Percentiles rank a stretch among this genome's conserved stretches.
These are phyloP conservation scores for Centaurea solstitialis DNA, from an alignment of 129 eudicot species.

Conservation along the genomic window DNA sequence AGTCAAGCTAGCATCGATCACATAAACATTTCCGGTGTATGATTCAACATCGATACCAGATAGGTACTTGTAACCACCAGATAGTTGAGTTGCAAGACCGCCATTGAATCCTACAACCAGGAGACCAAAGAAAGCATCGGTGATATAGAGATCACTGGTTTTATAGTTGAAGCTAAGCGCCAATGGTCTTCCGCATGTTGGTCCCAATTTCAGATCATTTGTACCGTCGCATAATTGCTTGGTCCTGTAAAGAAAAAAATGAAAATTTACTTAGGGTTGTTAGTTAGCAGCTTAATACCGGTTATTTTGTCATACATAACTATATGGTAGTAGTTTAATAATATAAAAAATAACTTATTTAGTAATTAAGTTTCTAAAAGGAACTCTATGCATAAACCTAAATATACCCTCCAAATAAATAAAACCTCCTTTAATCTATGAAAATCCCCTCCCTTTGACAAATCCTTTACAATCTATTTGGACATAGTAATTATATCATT, in stretches of 20 bases:
- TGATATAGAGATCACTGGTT: conserved; percentile 33
- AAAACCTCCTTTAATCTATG: too few relatives aligned
- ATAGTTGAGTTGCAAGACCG: conserved; percentile 35
- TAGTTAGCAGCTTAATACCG: too few relatives aligned
- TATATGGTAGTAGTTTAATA: too few relatives aligned
- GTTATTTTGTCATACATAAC: too few relatives aligned
- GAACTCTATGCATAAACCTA: too few relatives aligned
- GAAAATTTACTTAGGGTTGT: background rate
- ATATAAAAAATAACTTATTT: background rate
- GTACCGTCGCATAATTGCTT: conserved; percentile 41
- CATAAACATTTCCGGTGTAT: conserved; percentile 26
- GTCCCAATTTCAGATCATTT: conserved; percentile 30
- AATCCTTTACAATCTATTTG: too few relatives aligned
- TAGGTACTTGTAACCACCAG: conserved; percentile 19
- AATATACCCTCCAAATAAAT: too few relatives aligned
- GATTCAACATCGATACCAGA: conserved; percentile 32
- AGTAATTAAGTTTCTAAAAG: background rate
- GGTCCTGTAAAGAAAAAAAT: conserved; percentile 27
- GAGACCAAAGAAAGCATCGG: conserved; percentile 35
- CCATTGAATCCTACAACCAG: conserved; percentile 37
- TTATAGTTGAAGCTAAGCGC: conserved; percentile 42
- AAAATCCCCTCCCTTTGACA: too few relatives aligned
- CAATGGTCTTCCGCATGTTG: conserved; percentile 38
- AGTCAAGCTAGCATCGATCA: conserved; percentile 30
- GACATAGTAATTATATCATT: too few relatives aligned